Evolutionary conservation across 768 basidiomycete species (phyloP).

Genomic region (Inosperma sp.): DNA sequence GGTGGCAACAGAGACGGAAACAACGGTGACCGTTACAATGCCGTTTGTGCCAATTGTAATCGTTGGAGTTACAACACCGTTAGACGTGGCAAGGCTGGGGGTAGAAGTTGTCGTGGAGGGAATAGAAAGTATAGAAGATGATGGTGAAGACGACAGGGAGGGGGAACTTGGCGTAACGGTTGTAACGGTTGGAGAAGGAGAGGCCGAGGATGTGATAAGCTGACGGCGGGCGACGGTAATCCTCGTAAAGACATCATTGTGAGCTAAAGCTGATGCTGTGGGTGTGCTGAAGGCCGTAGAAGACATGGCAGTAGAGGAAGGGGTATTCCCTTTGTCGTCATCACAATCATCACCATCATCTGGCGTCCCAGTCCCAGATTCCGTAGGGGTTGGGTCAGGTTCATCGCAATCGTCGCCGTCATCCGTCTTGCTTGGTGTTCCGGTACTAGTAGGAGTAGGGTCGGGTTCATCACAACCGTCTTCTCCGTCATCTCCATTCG

Average conservation of each 20-base stretch:
- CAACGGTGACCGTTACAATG: slow-evolving; percentile 33
- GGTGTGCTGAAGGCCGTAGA: slow-evolving; percentile 8
- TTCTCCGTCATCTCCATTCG: slow-evolving; percentile 10
- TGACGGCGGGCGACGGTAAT: slow-evolving; percentile 8
- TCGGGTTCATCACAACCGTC: no score
- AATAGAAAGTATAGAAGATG: slow-evolving; percentile 12
- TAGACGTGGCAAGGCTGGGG: slow-evolving; percentile 14
- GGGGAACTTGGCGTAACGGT: background rate
- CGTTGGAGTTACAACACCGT: slow-evolving; percentile 22
- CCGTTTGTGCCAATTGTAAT: slow-evolving; percentile 31
- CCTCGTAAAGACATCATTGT: slow-evolving; percentile 7
- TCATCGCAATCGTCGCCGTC: no score
- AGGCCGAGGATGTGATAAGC: slow-evolving; percentile 5
- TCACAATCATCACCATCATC: slow-evolving; percentile 13
- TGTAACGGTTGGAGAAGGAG: slow-evolving; percentile 3
- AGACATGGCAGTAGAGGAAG: slow-evolving; percentile 10
- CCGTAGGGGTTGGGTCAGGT: no score
- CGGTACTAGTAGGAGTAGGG: no score
- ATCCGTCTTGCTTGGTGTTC: no score
- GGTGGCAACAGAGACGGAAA: slow-evolving; percentile 25
- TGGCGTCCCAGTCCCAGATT: background rate
- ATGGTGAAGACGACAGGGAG: background rate
- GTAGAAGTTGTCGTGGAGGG: slow-evolving; percentile 10
- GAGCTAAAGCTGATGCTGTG: slow-evolving; percentile 10
- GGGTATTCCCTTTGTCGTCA: slow-evolving; percentile 17